These are phyloP conservation scores for Lodderomyces pseudojiufengensis DNA, from an alignment of 1,139 yeast genomes.

Conservation along the genomic window DNA sequence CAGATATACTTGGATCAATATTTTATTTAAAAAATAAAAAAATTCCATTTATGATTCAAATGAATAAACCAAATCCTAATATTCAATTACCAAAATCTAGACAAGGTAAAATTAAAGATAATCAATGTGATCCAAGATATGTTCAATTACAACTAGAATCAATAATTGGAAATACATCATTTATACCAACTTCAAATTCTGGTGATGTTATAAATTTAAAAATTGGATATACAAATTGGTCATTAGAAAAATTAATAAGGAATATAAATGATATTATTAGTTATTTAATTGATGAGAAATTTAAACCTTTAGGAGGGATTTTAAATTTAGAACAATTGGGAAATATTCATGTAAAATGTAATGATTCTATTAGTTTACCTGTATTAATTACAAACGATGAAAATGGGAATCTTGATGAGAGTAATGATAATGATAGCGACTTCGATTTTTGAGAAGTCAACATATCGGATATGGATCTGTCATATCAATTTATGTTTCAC, in stretches of 20 bases:
- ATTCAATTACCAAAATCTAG: constrained; percentile 29
- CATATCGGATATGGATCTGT: too few species aligned
- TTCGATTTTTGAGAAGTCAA: constrained; percentile 22
- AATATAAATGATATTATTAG: constrained; percentile 55
- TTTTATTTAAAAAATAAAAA: constrained; percentile 58
- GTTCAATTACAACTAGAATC: constrained; percentile 58
- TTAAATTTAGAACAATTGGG: constrained; percentile 41
- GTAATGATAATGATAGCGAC: constrained; percentile 26
- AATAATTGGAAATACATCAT: constrained; percentile 57
- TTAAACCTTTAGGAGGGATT: constrained; percentile 58
- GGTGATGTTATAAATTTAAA: constrained; percentile 50
- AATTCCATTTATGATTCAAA: constrained; percentile 62
- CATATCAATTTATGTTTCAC: too few species aligned
- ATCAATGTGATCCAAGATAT: constrained; percentile 57
- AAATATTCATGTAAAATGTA: constrained; percentile 57
- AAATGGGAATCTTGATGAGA: constrained; percentile 15
- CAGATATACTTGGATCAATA: constrained; percentile 51
- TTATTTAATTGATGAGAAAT: constrained; percentile 46
- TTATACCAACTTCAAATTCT: constrained; percentile 51
- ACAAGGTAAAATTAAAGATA: constrained; percentile 46
- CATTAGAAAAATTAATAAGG: constrained; percentile 37
- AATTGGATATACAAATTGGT: constrained; percentile 52
- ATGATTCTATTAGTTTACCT: constrained; percentile 59
- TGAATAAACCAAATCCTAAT: constrained; percentile 46
- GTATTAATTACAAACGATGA: constrained; percentile 18